These are phyloP conservation scores for Rhodotorula sp. DNA, from an alignment of 1,284 basidiomycete genomes.

Conservation along the genomic window DNA sequence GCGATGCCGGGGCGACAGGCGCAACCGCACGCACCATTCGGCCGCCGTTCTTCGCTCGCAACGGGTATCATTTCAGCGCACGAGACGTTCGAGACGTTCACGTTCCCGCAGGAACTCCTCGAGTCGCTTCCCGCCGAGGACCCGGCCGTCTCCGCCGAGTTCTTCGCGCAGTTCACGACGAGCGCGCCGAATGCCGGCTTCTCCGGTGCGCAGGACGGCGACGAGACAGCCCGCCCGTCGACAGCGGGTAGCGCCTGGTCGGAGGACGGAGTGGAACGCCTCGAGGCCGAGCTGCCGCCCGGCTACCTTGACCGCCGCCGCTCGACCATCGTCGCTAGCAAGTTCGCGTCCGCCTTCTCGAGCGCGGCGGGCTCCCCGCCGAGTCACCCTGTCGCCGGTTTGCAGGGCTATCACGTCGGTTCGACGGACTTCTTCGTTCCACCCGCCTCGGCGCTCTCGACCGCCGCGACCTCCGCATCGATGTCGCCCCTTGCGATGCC, in stretches of 20 bases:
- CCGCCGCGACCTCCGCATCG: neutral
- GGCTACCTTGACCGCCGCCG: conserved; percentile 12
- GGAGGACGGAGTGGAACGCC: neutral
- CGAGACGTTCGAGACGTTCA: conserved; percentile 20
- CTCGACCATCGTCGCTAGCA: conserved; percentile 24
- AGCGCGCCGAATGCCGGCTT: neutral
- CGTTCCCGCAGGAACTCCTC: conserved; percentile 25
- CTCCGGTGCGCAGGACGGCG: neutral
- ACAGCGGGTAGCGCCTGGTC: neutral
- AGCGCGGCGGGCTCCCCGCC: neutral
- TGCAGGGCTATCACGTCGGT: conserved; percentile 21
- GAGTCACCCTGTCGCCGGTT: too few relatives aligned
- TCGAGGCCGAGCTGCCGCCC: neutral
- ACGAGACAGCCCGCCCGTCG: neutral
- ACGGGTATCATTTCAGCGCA: conserved; percentile 9
- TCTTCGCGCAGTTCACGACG: conserved; percentile 5
- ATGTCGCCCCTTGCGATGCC: neutral
- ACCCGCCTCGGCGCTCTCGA: conserved; percentile 6
- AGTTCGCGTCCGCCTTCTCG: neutral
- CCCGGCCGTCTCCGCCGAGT: conserved; percentile 12
- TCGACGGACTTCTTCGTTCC: conserved; percentile 13
- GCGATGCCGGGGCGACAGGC: too few relatives aligned
- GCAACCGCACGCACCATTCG: neutral
- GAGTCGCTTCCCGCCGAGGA: conserved; percentile 21
- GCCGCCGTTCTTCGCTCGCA: conserved; percentile 9